Evolutionary conservation across 1,139 yeast species (phyloP).

Genomic region (Tardiomyces depauwii): DNA sequence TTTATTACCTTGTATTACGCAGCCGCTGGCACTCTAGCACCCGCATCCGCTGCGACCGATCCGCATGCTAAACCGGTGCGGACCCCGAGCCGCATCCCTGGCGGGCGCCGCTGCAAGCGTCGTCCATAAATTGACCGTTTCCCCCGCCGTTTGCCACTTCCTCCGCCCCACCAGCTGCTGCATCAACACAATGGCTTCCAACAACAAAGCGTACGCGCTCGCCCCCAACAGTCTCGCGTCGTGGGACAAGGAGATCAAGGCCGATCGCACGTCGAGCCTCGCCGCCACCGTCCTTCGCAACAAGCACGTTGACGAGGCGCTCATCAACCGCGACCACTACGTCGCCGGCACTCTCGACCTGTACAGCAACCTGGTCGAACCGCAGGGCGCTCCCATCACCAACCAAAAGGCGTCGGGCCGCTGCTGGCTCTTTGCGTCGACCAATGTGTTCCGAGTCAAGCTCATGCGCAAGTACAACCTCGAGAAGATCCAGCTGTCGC

Average conservation of each 20-base stretch:
- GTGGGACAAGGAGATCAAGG: conserved; percentile 18
- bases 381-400: conserved; percentile 60
- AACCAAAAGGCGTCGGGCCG: conserved; percentile 69
- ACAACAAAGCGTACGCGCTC: conserved; percentile 6
- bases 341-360: conserved; percentile 30
- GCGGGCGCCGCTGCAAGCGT: too few species aligned
- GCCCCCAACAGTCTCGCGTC: conserved; percentile 11
- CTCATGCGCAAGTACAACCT: conserved; percentile 54
- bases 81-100: too few species aligned
- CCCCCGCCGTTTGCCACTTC: too few species aligned
- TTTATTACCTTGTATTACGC: too few species aligned
- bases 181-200: neutral
- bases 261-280: conserved; percentile 18
- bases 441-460: conserved; percentile 55
- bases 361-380: conserved; percentile 49
- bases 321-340: conserved; percentile 34
- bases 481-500: conserved; percentile 64
- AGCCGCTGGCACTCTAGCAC: too few species aligned
- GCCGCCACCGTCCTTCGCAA: conserved; percentile 25
- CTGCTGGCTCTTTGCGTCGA: conserved; percentile 83
- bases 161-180: neutral
- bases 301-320: conserved; percentile 24
- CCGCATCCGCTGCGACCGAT: too few species aligned
- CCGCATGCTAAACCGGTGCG: too few species aligned
- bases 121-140: too few species aligned